Percentiles rank a stretch among this genome's conserved stretches.
Evolutionary conservation across 228 moss, liverwort and hornwort genomes (phyloP).

Genomic region (Sphagnum magellanicum): DNA sequence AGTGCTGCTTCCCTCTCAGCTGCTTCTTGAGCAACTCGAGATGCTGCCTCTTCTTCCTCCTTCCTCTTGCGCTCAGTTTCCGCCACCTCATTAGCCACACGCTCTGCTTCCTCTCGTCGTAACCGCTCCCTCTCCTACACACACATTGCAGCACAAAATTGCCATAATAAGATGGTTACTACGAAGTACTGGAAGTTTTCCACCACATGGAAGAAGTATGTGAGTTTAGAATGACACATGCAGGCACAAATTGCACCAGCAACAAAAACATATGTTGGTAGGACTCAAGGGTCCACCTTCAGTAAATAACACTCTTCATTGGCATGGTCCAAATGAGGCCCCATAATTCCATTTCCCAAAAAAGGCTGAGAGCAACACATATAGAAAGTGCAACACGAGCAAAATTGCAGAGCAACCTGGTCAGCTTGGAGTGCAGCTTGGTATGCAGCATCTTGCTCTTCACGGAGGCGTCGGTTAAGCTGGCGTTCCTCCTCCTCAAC

Average conservation of each 20-base stretch:
- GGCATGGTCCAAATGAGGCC: too few relatives aligned
- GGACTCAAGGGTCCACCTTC: too few relatives aligned
- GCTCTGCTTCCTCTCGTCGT: constrained; percentile 68
- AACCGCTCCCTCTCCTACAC: constrained; percentile 74
- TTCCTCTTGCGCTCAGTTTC: constrained; percentile 70
- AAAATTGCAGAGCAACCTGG: constrained; percentile 37
- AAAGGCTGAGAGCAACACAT: too few relatives aligned
- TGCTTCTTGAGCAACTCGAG: constrained; percentile 67
- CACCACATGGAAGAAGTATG: too few relatives aligned
- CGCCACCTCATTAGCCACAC: constrained; percentile 61
- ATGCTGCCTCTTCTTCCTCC: constrained; percentile 66
- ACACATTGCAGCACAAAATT: neutral
- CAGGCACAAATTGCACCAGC: too few relatives aligned
- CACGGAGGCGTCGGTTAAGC: constrained; percentile 78
- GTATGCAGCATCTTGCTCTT: constrained; percentile 96
- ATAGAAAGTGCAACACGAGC: too few relatives aligned
- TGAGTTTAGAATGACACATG: too few relatives aligned
- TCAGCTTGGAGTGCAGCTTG: constrained; percentile 91
- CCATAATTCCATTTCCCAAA: too few relatives aligned
- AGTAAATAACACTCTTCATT: too few relatives aligned
- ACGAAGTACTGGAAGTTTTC: too few relatives aligned
- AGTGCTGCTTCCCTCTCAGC: constrained; percentile 69
- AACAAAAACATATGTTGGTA: too few relatives aligned
- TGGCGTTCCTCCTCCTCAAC: constrained; percentile 98
- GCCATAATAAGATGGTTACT: neutral